Evolutionary conservation across 164 flowering plant genomes (phyloP), one percentile per base, ranked within the genome.

Genomic region (Chloranthus sessilifolius): DNA sequence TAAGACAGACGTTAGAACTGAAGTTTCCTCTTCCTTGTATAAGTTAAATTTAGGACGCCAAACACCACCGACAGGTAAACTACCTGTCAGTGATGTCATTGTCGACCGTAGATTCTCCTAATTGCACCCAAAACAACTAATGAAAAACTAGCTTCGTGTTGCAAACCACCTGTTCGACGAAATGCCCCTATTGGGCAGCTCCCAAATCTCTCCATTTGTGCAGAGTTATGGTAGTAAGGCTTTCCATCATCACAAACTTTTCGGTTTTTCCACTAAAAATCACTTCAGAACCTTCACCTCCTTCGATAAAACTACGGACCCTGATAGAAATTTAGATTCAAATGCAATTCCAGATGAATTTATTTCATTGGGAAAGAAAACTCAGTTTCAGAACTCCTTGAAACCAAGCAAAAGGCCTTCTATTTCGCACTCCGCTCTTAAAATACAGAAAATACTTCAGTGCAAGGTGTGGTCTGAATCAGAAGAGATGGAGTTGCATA

Each of bases 141-240:
- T 30, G 34, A 5, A 5, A 10, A 10, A 30, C 34, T 10, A 5
- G 34, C 5, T 30, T 30, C 34, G 7, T 30, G 23, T 12, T 26
- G 54, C 42, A 24, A 19, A 29, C 21, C 53, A 49, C 4, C 19
- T 30, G 59, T 53, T 57, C n/a, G 68, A 47, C 22, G 40, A 19
- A 58, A 57, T 52, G 60, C 25, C 21, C 49, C 46, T 29, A 53
- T 61, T 53, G 56, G 63, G 45, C 19, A 31, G 16, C 47, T 50
- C 43, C 35, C 17, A 17, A 53, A 31, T 5, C 36, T 43, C 21
- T n/a, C n/a, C n/a, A n/a, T n/a, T n/a, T n/a, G n/a, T 51, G 55
- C 26, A 42, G 27, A 56, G 52, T 60, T 61, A 61, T 53, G 63
- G 24, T 67, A 59, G 60, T 58, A 62, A 53, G 71, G 52, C 21